Conservation (phyloP, 352 stramenopile genomes). For the Elongisporangium prolatum region DNA sequence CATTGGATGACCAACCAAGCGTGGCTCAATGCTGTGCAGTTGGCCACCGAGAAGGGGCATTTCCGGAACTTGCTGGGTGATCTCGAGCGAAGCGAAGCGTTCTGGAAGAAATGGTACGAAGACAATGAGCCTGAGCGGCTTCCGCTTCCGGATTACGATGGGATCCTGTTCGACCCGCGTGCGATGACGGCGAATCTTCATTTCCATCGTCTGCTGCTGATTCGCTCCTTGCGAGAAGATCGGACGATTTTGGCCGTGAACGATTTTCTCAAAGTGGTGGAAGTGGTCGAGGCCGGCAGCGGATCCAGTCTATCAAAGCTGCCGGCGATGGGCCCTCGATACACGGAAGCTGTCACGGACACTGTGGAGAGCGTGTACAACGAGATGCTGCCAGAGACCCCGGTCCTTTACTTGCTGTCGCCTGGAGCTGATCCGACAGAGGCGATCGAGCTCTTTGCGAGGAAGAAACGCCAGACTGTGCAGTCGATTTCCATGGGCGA, state of each 20-base stretch:
- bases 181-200: conserved; percentile 57
- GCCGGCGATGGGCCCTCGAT: conserved; percentile 55
- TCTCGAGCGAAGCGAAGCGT: conserved; percentile 60
- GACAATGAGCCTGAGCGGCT: conserved; percentile 71
- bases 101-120: conserved; percentile 77
- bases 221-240: conserved; percentile 68
- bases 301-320: conserved; percentile 29
- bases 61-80: conserved; percentile 62
- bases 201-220: conserved; percentile 66
- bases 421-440: conserved; percentile 71
- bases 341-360: conserved; percentile 62
- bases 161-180: conserved; percentile 54
- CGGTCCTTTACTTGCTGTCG: conserved; percentile 69
- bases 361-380: conserved; percentile 65
- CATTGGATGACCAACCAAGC: conserved; percentile 55
- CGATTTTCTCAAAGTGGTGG: conserved; percentile 61
- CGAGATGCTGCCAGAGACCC: conserved; percentile 61
- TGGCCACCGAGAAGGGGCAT: conserved; percentile 58
- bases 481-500: conserved; percentile 79
- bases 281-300: conserved; percentile 45
- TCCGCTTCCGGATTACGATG: conserved; percentile 65
- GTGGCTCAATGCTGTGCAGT: conserved; percentile 69
- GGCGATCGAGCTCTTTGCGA: conserved; percentile 58
- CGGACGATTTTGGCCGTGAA: conserved; percentile 63
- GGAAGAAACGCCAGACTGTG: conserved; percentile 63